Base-by-base conservation (phyloP, 208 protist species). In the Lotmaria passim region DNA sequence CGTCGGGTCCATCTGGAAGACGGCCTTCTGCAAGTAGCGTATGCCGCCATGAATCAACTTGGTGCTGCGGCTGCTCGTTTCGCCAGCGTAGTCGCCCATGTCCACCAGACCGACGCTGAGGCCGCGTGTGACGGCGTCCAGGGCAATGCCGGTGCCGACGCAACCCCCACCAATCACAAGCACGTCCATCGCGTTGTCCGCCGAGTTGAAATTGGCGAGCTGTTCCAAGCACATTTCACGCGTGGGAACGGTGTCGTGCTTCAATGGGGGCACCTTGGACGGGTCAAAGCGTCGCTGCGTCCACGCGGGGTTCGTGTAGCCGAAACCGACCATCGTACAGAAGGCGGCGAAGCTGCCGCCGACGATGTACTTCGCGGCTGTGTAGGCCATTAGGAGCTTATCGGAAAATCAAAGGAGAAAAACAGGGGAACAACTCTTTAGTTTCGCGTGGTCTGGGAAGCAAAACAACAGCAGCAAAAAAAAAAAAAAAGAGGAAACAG, bases 31-130 rank as follows among this genome's bases (percentile, higher is more conserved):
- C 47, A 99, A 85, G 75, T 99, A 99, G n/a, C 98, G 95, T 48
- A 99, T 94, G 50, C 97, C 97, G 58, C 98, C 98, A 74, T 99
- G 97, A 53, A 98, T 98, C 19, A 99, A 93, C 80, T 99, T 99
- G 6, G 97, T 98, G 55, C 90, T 94, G n/a, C 93, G 91, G 63
- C 89, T 96, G 69, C 89, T 96, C 36, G 97, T 98, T 26, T 96
- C 97, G 28, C 93, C 93, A 14, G 94, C 94, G 69, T 98, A 99
- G 86, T 99, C 98, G 69, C 96, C 85, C 78, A 90, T 91, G 69
- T 99, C 97, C 44, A 99, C 88, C 51, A 99, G 74, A 21, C 93
- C 95, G 1, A 97, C 90, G 6, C 79, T 82, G 21, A 98, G 79
- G 28, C 98, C 98, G 61, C 98, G 89, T 17, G 90, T 96, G 36